These are phyloP conservation scores for Phytophthora parvispora DNA, from an alignment of 352 stramenopile genomes.

Conservation along the genomic window DNA sequence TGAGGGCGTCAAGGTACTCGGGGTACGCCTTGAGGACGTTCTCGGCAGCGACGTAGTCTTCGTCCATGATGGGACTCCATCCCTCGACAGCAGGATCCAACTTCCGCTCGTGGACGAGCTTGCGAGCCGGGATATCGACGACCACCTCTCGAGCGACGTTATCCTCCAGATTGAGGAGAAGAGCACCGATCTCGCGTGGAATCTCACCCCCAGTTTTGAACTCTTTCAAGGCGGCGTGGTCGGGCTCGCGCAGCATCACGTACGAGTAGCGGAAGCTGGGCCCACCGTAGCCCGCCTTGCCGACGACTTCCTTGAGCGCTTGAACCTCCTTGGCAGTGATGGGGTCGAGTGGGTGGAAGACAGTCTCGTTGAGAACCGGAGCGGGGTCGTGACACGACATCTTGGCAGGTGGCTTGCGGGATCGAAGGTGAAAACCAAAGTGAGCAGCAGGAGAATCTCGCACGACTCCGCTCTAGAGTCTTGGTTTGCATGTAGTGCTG, in stretches of 20 bases:
- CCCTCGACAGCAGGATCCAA: slow-evolving; percentile 27
- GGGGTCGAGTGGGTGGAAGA: slow-evolving; percentile 40
- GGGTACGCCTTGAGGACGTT: slow-evolving; percentile 44
- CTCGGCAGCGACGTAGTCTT: slow-evolving; percentile 42
- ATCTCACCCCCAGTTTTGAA: slow-evolving; percentile 32
- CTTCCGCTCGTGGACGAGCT: slow-evolving; percentile 26
- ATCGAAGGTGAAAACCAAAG: neutral
- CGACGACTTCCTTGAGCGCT: slow-evolving; percentile 38
- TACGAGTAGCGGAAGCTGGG: slow-evolving; percentile 44
- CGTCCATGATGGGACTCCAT: slow-evolving; percentile 44
- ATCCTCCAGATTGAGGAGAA: slow-evolving; percentile 33
- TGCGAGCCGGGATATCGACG: slow-evolving; percentile 32
- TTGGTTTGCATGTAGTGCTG: too few species aligned
- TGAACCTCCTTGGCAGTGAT: slow-evolving; percentile 42
- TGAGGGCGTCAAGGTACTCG: slow-evolving; percentile 38
- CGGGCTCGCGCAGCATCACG: slow-evolving; percentile 50
- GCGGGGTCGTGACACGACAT: neutral
- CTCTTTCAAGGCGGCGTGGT: slow-evolving; percentile 34
- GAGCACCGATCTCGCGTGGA: slow-evolving; percentile 37
- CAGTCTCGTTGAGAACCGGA: neutral
- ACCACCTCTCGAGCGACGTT: slow-evolving; percentile 33
- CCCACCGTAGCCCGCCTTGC: slow-evolving; percentile 20
- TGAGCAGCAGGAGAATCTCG: neutral
- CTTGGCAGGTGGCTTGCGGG: neutral
- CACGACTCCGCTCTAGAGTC: too few species aligned